A percentile compares a stretch with the other conserved stretches of the same genome.
phyloP scores from a whole-genome alignment of 1,139 yeast species.

The Candida sanyaensis region DNA sequence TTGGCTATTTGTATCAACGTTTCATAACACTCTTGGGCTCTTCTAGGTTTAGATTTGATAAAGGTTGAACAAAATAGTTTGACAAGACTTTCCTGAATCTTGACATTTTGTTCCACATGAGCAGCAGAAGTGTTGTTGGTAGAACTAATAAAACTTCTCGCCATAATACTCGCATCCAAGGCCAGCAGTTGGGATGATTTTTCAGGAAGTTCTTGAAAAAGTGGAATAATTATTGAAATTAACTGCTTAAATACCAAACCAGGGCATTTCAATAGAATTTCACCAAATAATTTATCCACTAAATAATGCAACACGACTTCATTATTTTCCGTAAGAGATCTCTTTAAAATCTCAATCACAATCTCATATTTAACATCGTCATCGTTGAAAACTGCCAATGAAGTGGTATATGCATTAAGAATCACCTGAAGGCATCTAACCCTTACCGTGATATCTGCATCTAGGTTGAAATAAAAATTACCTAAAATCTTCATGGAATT shows the following conservation, averaged over 20 bases:
- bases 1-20: conserved; percentile 28
- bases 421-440: conserved; percentile 44
- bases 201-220: conserved; percentile 6
- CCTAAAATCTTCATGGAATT: conserved; percentile 48
- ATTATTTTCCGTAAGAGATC: conserved; percentile 29
- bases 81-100: conserved; percentile 26
- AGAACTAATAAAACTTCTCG: conserved; percentile 18
- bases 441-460: conserved; percentile 31
- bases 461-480: conserved; percentile 41
- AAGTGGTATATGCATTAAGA: conserved; percentile 40
- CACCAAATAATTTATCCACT: conserved; percentile 31
- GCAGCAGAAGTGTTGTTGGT: background rate
- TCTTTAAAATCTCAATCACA: conserved; percentile 30
- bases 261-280: conserved; percentile 27
- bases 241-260: conserved; percentile 24
- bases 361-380: conserved; percentile 27
- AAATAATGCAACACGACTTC: conserved; percentile 33
- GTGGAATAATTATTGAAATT: conserved; percentile 16
- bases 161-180: conserved; percentile 3
- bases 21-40: conserved; percentile 32
- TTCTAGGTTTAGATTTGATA: conserved; percentile 25
- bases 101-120: conserved; percentile 2
- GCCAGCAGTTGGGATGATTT: conserved; percentile 2
- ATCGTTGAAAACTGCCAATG: conserved; percentile 29
- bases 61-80: conserved; percentile 37